These are phyloP conservation scores for Hypholoma fasciculare DNA, from an alignment of 768 basidiomycete species.

Conservation along the genomic window DNA sequence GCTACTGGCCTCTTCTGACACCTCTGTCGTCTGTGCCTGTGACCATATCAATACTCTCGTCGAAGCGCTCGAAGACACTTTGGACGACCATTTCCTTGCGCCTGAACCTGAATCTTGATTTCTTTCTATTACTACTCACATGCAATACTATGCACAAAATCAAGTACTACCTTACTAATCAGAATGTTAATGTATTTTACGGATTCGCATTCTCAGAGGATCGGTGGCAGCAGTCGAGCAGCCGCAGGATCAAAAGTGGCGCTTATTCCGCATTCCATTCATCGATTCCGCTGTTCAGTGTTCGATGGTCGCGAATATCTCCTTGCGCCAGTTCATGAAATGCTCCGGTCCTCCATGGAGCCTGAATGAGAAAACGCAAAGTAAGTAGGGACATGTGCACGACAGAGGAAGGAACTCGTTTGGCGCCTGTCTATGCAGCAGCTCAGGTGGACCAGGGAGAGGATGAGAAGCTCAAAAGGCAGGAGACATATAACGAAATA, in stretches of 20 bases:
- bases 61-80: not conserved
- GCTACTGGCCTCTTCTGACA: not conserved
- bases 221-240: slow-evolving; percentile 20
- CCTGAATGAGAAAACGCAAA: not conserved
- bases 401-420: slow-evolving; percentile 19
- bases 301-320: slow-evolving; percentile 37
- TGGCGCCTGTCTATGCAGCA: slow-evolving; percentile 35
- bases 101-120: not conserved
- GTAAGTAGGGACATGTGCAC: not conserved
- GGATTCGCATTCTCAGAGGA: no score
- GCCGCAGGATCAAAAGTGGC: slow-evolving; percentile 31
- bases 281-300: slow-evolving; percentile 33
- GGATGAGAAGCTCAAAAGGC: slow-evolving; percentile 31
- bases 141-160: no score
- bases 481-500: slow-evolving; percentile 33
- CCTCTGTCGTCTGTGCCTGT: not conserved
- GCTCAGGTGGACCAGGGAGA: slow-evolving; percentile 31
- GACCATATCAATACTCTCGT: not conserved
- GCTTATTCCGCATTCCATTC: slow-evolving; percentile 35
- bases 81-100: not conserved
- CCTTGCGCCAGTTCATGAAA: slow-evolving; percentile 35
- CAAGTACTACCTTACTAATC: no score
- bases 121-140: not conserved
- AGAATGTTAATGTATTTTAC: no score
- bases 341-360: slow-evolving; percentile 27